Evolutionary conservation across 164 flowering plant genomes (phyloP).

Genomic region (Protea cynaroides): DNA sequence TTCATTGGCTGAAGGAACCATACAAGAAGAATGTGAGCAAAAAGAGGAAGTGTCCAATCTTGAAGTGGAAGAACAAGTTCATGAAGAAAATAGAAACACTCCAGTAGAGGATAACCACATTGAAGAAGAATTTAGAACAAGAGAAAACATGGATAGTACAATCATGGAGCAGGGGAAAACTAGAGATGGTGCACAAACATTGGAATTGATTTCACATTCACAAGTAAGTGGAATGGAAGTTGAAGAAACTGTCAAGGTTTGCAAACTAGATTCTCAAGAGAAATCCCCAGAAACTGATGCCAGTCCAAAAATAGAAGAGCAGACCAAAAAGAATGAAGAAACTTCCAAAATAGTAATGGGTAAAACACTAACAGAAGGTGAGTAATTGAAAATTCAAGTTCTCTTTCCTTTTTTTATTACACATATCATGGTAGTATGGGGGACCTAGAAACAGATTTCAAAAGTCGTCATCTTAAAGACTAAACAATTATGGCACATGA

Average conservation of each 20-base stretch:
- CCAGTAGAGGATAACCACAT: slow-evolving; percentile 4
- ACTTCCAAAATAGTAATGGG: not conserved
- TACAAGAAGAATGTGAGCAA: not conserved
- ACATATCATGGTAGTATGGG: not conserved
- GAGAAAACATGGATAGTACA: not conserved
- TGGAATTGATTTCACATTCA: slow-evolving; percentile 1
- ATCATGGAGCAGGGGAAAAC: slow-evolving; percentile 2
- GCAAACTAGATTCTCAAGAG: slow-evolving; percentile 7
- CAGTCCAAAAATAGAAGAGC: not conserved
- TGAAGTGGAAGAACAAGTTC: not conserved
- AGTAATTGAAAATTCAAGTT: not conserved
- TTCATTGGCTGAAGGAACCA: not conserved
- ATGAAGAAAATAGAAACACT: not conserved
- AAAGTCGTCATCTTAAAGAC: not conserved
- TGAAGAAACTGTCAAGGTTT: not conserved
- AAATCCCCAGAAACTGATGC: not conserved
- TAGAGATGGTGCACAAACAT: not conserved
- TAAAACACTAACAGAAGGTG: slow-evolving; percentile 2
- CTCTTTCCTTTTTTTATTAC: not conserved
- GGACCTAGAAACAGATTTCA: not conserved
- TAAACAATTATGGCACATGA: not conserved
- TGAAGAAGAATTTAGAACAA: slow-evolving; percentile 5
- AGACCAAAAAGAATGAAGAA: slow-evolving; percentile 11
- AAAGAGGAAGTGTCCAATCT: not conserved
- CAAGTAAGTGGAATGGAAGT: slow-evolving; percentile 4